Base-by-base conservation (phyloP, 345 rosid genomes). In the Corymbia maculata region DNA sequence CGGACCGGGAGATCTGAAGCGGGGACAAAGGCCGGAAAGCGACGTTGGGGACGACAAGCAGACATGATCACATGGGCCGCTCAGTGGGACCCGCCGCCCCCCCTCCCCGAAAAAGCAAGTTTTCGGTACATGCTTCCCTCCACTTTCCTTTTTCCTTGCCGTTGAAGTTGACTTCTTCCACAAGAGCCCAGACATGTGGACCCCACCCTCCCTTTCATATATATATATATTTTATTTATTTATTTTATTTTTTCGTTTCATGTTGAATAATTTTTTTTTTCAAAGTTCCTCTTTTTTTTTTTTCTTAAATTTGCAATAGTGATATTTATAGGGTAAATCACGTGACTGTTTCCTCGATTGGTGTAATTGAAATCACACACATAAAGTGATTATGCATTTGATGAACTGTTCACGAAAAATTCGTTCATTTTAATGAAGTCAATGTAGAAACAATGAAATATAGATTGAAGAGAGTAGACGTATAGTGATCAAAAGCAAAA, bases 301-400 rank as follows among this genome's bases (percentile, higher is more conserved):
- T 0, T 55, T 53, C 8, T 7, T 15, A 16, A 55, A 55, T 59
- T 61, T 30, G 0, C 7, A 26, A 0, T 61, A 26, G 26, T 61
- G 32, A 61, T 59, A 59, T 11, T 55, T 55, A 55, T 0, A 0
- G 2, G 2, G 30, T 26, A 26, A 1, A 26, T 11, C 4, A 0
- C 3, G 3, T 11, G 24, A 3, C 3, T 61, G 13, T 51, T 51
- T 51, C 51, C 9, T 50, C 51, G 12, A 50, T 51, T 15, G 15
- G 5, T 51, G 26, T 61, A 61, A 61, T 2, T 61, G 8, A 61
- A 61, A 64, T 64, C 21, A 14, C 19, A 64, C 6, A 13, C 75
- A 24, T 14, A 6, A 2, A 26, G 66, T 59, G 14, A 11, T 24
- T 59, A 59, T 1, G 15, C 2, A 0, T 59, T 6, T 24, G 3